Evolutionary conservation across 768 basidiomycete species (phyloP).

Genomic region (Neoboletus magnificus): DNA sequence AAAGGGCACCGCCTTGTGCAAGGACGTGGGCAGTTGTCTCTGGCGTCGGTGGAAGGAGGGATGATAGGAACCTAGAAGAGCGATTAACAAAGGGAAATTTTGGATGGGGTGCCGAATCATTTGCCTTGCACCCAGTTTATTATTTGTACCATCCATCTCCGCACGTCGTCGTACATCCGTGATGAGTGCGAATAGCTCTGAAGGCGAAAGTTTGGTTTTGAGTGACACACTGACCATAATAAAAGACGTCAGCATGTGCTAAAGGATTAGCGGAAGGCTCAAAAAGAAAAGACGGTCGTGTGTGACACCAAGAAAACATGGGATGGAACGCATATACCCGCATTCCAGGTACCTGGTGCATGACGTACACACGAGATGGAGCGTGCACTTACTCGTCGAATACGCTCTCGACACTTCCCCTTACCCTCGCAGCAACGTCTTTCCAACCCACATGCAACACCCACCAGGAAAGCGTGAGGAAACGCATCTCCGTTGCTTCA

Average conservation of each 20-base stretch:
- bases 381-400: slow-evolving; percentile 67
- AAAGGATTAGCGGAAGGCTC: not conserved
- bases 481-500: slow-evolving; percentile 75
- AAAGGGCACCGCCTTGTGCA: slow-evolving; percentile 53
- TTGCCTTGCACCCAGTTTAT: slow-evolving; percentile 17
- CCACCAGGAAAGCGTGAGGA: slow-evolving; percentile 91
- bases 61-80: slow-evolving; percentile 54
- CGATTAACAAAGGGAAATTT: not conserved
- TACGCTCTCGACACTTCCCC: slow-evolving; percentile 73
- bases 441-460: slow-evolving; percentile 90
- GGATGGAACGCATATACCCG: not conserved
- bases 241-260: slow-evolving; percentile 8
- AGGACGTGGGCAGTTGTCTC: slow-evolving; percentile 69
- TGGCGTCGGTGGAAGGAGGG: slow-evolving; percentile 71
- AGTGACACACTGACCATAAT: slow-evolving; percentile 63
- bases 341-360: too few relatives aligned
- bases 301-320: not conserved
- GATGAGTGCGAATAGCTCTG: slow-evolving; percentile 67
- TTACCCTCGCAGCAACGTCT: slow-evolving; percentile 69
- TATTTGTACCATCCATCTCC: slow-evolving; percentile 58
- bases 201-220: slow-evolving; percentile 67
- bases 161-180: slow-evolving; percentile 73
- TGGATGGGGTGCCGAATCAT: not conserved
- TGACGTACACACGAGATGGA: not conserved
- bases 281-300: not conserved